Base-by-base conservation (phyloP, 805 yeast genomes). In the Ogataea degrootiae region DNA sequence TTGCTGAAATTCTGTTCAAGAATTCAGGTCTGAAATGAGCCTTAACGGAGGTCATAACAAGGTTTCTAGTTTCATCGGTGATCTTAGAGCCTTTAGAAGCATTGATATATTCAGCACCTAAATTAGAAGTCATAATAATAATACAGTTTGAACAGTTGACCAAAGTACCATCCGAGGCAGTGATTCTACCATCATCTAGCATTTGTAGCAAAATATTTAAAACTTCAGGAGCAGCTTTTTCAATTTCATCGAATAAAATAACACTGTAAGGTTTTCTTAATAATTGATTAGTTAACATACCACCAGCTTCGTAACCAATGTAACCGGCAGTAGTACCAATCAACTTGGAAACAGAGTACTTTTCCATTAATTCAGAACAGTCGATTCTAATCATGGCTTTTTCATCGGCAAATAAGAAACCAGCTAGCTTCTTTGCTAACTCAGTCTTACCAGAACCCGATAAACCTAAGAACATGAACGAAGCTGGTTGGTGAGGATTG, bases 391-490 rank as follows among this genome's bases (percentile, higher is more conserved):
- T 87, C 88, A 94, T 92, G 43, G 97, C 96, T 70, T 83, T 86
- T 66, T 92, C 97, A 65, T 94, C 98, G 44, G 96, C 87, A 71
- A 94, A 94, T 61, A 94, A 76, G 74, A 94, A 94, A 0, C 95
- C 96, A 11, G 99, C 98, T 23, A 94, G 78, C 61, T 91, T 94
- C 79, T 94, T 94, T 22, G 99, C 98, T 58, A 94, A 76, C 68
- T 94, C 98, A 8, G 99, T 94, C 76, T 94, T 94, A 79, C 99
- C 99, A 6, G 97, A 89, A 59, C 99, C 99, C 2, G 96, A 87
- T 50, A 92, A 78, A 50, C 99, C 99, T 52, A 95, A 73, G 77
- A 94, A 94, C 62, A 94, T 63, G 78, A 94, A 94, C 14, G 96
- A 87, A 0, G 98, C 89, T 6, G 99, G 99, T 56, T 95, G 96